Conservation (phyloP, 2,329 filamentous ascomycete species). For the Aspergillus ibericus region DNA sequence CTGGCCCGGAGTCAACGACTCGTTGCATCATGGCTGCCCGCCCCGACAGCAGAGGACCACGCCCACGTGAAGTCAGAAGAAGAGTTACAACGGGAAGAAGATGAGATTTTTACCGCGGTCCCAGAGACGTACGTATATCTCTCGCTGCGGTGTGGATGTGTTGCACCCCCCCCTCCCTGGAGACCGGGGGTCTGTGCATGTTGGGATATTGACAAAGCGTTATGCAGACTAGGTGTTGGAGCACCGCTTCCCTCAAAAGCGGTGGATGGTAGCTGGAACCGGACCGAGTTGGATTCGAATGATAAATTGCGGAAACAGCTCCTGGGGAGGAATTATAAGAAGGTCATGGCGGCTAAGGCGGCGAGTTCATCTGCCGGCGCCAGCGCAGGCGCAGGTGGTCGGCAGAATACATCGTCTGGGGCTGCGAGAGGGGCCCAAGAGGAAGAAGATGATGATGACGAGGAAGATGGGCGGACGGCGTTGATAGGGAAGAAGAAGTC, state of each 20-base stretch:
- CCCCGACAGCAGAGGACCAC: constrained; percentile 42
- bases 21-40: constrained; percentile 58
- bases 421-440: constrained; percentile 15
- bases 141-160: not conserved
- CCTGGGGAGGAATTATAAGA: constrained; percentile 44
- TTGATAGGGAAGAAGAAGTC: constrained; percentile 33
- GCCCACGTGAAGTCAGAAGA: constrained; percentile 43
- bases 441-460: constrained; percentile 37
- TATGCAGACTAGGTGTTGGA: constrained; percentile 49
- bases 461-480: constrained; percentile 46
- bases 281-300: constrained; percentile 43
- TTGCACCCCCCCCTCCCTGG: too few species aligned
- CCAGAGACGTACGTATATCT: constrained; percentile 52
- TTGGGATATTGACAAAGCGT: not conserved
- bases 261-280: constrained; percentile 42
- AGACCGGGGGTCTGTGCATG: not conserved
- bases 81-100: constrained; percentile 53
- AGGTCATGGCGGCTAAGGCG: constrained; percentile 42
- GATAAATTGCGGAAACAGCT: constrained; percentile 49
- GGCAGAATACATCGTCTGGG: not conserved
- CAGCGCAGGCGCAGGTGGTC: not conserved
- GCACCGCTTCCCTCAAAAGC: constrained; percentile 46
- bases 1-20: constrained; percentile 56
- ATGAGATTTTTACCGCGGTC: constrained; percentile 54
- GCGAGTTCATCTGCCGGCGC: not conserved